Percentiles rank a stretch among this genome's conserved stretches.
Evolutionary conservation across 352 stramenopile species (phyloP).

Genomic region (Pythium coloratum): DNA sequence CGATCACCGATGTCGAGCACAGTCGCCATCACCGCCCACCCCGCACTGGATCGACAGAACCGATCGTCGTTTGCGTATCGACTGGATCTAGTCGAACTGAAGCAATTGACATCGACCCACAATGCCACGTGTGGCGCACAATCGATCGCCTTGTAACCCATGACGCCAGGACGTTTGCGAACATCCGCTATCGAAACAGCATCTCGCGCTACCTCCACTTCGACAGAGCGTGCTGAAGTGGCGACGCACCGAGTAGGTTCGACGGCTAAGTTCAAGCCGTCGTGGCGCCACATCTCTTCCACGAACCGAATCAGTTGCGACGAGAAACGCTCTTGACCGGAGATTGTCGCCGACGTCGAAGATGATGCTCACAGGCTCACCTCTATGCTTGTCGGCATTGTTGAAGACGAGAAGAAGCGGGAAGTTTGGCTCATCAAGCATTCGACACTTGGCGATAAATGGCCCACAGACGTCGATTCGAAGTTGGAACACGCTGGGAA

Average conservation of each 20-base stretch:
- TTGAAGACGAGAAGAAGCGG: background rate
- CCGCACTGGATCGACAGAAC: background rate
- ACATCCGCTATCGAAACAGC: background rate
- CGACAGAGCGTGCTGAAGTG: background rate
- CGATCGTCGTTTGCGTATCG: too few relatives aligned
- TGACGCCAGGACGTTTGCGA: background rate
- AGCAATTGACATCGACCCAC: too few relatives aligned
- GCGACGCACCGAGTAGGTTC: background rate
- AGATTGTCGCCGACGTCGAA: background rate
- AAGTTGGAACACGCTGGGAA: too few relatives aligned
- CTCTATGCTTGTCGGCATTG: background rate
- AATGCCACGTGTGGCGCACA: too few relatives aligned
- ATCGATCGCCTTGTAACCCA: background rate
- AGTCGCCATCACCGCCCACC: background rate
- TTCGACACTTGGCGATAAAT: too few relatives aligned
- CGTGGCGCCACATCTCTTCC: background rate
- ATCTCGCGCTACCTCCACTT: background rate
- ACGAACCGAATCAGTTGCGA: background rate
- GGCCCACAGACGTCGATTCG: too few relatives aligned
- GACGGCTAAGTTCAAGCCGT: background rate
- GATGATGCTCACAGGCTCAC: background rate
- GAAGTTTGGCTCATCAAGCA: background rate
- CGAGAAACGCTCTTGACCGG: background rate
- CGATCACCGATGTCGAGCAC: background rate
- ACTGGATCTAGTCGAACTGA: too few relatives aligned